A percentile compares a stretch with the other conserved stretches of the same genome.
phyloP scores from a whole-genome alignment of 768 basidiomycete species.

The Guyanaporus albipodus region DNA sequence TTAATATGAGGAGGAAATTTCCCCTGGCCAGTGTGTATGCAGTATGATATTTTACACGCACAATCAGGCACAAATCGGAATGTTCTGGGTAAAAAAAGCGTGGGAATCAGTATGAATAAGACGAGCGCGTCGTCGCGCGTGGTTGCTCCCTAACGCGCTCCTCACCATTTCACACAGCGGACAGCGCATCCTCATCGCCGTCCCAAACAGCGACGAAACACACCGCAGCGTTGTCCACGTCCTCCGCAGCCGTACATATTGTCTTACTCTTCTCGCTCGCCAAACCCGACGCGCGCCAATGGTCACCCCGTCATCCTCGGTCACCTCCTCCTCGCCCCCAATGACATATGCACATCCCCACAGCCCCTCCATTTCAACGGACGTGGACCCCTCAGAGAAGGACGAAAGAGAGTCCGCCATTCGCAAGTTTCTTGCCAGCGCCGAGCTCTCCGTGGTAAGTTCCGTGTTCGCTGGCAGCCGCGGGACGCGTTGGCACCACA shows the following conservation, averaged over 20 bases:
- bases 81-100: slow-evolving; percentile 25
- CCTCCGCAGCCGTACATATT: slow-evolving; percentile 15
- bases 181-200: slow-evolving; percentile 33
- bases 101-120: slow-evolving; percentile 37
- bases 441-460: slow-evolving; percentile 78
- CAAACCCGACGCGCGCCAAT: slow-evolving; percentile 40
- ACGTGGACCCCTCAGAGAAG: slow-evolving; percentile 42
- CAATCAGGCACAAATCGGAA: slow-evolving; percentile 20
- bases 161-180: slow-evolving; percentile 37
- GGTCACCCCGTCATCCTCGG: slow-evolving; percentile 78
- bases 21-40: slow-evolving; percentile 3
- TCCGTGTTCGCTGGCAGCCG: slow-evolving; percentile 24
- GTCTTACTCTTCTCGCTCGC: slow-evolving; percentile 1
- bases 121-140: slow-evolving; percentile 36
- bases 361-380: slow-evolving; percentile 38
- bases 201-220: slow-evolving; percentile 29
- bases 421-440: slow-evolving; percentile 72
- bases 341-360: slow-evolving; percentile 53
- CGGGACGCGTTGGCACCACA: slow-evolving; percentile 46
- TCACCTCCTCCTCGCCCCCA: slow-evolving; percentile 79
- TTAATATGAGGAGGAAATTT: slow-evolving; percentile 7
- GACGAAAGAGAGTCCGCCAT: slow-evolving; percentile 66
- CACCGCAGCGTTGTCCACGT: slow-evolving; percentile 4
- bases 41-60: slow-evolving; percentile 15
- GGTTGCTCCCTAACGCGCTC: slow-evolving; percentile 37